phyloP scores from a whole-genome alignment of 2,329 filamentous ascomycete genomes.

The Teratosphaeriaceae sp. region DNA sequence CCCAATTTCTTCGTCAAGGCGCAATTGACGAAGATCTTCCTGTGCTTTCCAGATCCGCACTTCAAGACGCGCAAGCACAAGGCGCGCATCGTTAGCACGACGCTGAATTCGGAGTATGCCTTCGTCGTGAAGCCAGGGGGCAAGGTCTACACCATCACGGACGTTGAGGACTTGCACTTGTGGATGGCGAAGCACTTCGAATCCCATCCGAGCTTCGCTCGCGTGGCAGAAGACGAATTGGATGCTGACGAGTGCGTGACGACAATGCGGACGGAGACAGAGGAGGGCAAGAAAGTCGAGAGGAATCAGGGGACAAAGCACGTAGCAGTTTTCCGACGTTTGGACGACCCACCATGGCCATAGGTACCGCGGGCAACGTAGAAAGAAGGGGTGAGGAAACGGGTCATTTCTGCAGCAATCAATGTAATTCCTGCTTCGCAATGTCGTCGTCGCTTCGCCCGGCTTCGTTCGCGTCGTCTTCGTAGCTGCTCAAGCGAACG shows the following conservation, averaged over 20 bases:
- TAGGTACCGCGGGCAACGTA: no score
- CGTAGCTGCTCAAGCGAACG: no score
- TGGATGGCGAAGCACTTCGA: slow-evolving; percentile 92
- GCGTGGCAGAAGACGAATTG: slow-evolving; percentile 44
- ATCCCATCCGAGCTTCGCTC: slow-evolving; percentile 69
- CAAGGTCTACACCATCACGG: slow-evolving; percentile 91
- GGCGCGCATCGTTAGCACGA: slow-evolving; percentile 83
- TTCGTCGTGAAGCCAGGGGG: slow-evolving; percentile 79
- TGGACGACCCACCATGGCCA: slow-evolving; percentile 70
- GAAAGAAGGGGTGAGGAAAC: no score
- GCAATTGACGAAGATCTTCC: slow-evolving; percentile 86
- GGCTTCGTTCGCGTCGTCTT: no score
- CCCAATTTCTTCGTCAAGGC: slow-evolving; percentile 85
- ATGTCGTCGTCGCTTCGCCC: no score
- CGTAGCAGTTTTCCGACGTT: slow-evolving; percentile 77
- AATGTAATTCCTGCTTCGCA: no score
- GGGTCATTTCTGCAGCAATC: no score
- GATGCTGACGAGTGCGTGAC: slow-evolving; percentile 67
- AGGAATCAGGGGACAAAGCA: slow-evolving; percentile 88
- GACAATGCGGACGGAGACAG: slow-evolving; percentile 76
- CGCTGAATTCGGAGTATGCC: slow-evolving; percentile 88
- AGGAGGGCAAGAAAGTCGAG: slow-evolving; percentile 95
- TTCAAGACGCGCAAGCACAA: slow-evolving; percentile 98
- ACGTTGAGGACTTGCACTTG: slow-evolving; percentile 85
- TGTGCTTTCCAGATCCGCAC: slow-evolving; percentile 97